phyloP scores from a whole-genome alignment of 495 filamentous ascomycete genomes.

The Sabuloglossum arenarium region DNA sequence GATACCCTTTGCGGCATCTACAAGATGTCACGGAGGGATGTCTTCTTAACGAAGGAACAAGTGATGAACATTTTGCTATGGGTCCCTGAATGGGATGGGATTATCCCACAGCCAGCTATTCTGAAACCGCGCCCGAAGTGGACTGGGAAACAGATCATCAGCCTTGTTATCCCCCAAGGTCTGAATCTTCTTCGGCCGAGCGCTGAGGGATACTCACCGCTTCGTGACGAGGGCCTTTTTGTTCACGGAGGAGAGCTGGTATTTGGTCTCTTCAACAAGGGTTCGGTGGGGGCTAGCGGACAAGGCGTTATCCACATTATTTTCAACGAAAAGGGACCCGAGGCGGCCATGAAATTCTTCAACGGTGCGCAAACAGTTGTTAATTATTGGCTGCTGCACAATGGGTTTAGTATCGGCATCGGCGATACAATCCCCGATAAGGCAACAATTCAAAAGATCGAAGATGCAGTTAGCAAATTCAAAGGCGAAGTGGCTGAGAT shows the following conservation, averaged over 20 bases:
- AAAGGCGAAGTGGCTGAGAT: slow-evolving; percentile 61
- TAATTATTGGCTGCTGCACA: slow-evolving; percentile 94
- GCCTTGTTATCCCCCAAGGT: slow-evolving; percentile 71
- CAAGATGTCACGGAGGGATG: slow-evolving; percentile 84
- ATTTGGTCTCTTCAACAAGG: slow-evolving; percentile 80
- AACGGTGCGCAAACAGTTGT: slow-evolving; percentile 85
- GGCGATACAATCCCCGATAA: slow-evolving; percentile 92
- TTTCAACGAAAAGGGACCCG: slow-evolving; percentile 76
- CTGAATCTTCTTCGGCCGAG: slow-evolving; percentile 52
- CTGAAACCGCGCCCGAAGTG: slow-evolving; percentile 77
- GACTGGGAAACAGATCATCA: slow-evolving; percentile 98
- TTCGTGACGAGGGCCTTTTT: slow-evolving; percentile 60
- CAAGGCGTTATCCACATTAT: slow-evolving; percentile 89
- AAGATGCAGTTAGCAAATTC: slow-evolving; percentile 51
- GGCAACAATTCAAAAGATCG: slow-evolving; percentile 59
- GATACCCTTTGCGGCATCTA: slow-evolving; percentile 92
- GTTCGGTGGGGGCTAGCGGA: slow-evolving; percentile 69
- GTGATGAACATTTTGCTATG: slow-evolving; percentile 93
- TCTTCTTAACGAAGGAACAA: slow-evolving; percentile 71
- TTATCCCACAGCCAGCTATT: slow-evolving; percentile 80
- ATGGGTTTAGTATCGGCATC: slow-evolving; percentile 95
- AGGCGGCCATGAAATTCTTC: slow-evolving; percentile 83
- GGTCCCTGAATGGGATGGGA: slow-evolving; percentile 94
- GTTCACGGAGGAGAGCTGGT: slow-evolving; percentile 77
- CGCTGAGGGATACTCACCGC: slow-evolving; percentile 35